phyloP scores from a whole-genome alignment of 768 basidiomycete genomes.

The Tulasnella sp. region DNA sequence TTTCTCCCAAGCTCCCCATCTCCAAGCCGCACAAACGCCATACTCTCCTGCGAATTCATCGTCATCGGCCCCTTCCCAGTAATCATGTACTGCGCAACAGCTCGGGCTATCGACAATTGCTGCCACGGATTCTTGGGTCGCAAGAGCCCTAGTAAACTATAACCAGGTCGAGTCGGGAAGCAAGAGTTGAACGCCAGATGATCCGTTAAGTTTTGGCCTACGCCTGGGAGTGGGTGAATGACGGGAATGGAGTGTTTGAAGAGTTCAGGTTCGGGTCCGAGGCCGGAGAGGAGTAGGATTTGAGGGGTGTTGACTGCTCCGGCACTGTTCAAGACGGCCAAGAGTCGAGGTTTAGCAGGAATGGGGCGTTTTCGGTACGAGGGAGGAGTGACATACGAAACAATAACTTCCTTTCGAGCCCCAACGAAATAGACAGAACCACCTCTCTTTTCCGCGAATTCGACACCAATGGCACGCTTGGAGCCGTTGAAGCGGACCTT shows the following conservation, averaged over 20 bases:
- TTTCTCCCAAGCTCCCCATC: not conserved
- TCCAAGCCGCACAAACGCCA: not conserved
- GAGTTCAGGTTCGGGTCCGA: constrained; percentile 60
- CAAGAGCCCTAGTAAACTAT: not conserved
- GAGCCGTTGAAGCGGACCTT: constrained; percentile 21
- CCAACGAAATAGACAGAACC: constrained; percentile 13
- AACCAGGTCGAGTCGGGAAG: not conserved
- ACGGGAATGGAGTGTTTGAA: constrained; percentile 45
- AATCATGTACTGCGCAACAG: not conserved
- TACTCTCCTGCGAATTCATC: not conserved
- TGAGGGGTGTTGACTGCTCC: constrained; percentile 35
- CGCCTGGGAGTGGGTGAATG: constrained; percentile 58
- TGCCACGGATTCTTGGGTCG: not conserved
- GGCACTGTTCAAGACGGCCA: constrained; percentile 24
- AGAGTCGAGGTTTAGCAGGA: not conserved
- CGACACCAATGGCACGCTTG: constrained; percentile 21
- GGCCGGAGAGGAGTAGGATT: constrained; percentile 41
- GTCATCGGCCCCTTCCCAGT: not conserved
- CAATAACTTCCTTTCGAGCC: constrained; percentile 20
- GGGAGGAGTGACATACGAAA: constrained; percentile 18
- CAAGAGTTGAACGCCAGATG: constrained; percentile 40
- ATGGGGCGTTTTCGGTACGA: not conserved
- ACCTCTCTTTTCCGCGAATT: constrained; percentile 16
- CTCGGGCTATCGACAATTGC: not conserved
- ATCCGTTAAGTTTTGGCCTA: constrained; percentile 69